These are phyloP conservation scores for Neonectria punicea DNA, from an alignment of 2,329 filamentous ascomycete genomes.

Conservation along the genomic window DNA sequence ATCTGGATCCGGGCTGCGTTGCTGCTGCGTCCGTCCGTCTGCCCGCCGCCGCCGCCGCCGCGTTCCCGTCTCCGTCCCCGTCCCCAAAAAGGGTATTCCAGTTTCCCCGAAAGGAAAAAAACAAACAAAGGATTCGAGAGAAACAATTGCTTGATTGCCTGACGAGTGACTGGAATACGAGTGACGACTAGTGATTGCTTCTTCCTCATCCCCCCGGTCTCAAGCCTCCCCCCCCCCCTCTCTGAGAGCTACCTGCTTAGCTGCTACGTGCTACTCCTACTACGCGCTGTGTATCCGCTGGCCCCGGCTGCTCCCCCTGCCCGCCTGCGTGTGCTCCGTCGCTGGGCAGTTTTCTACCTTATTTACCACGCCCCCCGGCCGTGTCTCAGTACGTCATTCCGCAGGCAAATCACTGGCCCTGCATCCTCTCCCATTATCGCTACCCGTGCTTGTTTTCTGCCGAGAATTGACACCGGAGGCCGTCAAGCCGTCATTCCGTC, in stretches of 20 bases:
- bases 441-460: background rate
- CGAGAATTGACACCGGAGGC: background rate
- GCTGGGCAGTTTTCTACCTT: too few species aligned
- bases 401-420: background rate
- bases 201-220: too few species aligned
- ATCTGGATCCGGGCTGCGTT: background rate
- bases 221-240: too few species aligned
- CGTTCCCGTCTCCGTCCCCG: background rate
- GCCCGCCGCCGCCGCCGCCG: background rate
- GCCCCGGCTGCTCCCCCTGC: background rate
- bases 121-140: too few species aligned
- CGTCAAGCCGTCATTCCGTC: slow-evolving; percentile 5
- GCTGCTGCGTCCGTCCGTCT: background rate
- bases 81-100: background rate
- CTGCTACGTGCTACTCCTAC: background rate
- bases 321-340: background rate
- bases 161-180: background rate
- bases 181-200: background rate
- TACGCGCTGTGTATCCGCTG: background rate
- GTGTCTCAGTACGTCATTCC: slow-evolving; percentile 2
- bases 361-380: too few species aligned
- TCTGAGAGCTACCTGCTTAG: background rate
- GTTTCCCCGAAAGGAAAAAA: background rate
- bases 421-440: background rate
- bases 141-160: background rate